Evolutionary conservation across 371 early-diverging fungal species (phyloP).

Genomic region (Apophysomyces ossiformis): DNA sequence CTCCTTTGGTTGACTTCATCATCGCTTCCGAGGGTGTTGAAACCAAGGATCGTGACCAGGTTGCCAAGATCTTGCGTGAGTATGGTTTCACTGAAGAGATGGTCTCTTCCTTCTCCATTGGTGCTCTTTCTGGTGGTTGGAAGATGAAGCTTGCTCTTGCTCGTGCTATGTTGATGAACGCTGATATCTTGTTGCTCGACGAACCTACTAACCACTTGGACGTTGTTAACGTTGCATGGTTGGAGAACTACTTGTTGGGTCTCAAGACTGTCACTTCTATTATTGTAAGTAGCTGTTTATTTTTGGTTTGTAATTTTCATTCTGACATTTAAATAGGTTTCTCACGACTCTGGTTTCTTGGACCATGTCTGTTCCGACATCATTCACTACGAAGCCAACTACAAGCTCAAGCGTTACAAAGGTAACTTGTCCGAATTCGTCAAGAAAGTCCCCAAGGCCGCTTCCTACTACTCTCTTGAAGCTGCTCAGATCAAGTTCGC

Average conservation of each 20-base stretch:
- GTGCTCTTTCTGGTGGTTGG: constrained; percentile 87
- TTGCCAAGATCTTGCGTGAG: constrained; percentile 61
- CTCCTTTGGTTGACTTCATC: constrained; percentile 72
- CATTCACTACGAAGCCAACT: constrained; percentile 76
- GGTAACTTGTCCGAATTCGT: constrained; percentile 89
- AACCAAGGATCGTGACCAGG: constrained; percentile 52
- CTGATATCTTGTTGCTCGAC: constrained; percentile 87
- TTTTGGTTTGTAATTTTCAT: neutral
- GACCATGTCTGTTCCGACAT: constrained; percentile 87
- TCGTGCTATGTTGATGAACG: constrained; percentile 83
- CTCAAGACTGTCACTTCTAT: constrained; percentile 77
- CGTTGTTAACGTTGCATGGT: constrained; percentile 79
- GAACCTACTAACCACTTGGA: constrained; percentile 96
- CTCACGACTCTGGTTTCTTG: constrained; percentile 90
- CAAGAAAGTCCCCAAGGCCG: constrained; percentile 76
- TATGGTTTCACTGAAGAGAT: constrained; percentile 76
- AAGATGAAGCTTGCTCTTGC: constrained; percentile 90
- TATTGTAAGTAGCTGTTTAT: constrained; percentile 46
- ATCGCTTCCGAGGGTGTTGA: constrained; percentile 59
- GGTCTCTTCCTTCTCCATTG: constrained; percentile 66
- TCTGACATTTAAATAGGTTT: constrained; percentile 38
- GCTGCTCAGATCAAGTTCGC: constrained; percentile 60
- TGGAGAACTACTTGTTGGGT: constrained; percentile 78
- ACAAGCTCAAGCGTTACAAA: constrained; percentile 78
- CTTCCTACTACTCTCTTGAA: constrained; percentile 73